phyloP scores from a whole-genome alignment of 345 rosid species.

The Salix caprea region DNA sequence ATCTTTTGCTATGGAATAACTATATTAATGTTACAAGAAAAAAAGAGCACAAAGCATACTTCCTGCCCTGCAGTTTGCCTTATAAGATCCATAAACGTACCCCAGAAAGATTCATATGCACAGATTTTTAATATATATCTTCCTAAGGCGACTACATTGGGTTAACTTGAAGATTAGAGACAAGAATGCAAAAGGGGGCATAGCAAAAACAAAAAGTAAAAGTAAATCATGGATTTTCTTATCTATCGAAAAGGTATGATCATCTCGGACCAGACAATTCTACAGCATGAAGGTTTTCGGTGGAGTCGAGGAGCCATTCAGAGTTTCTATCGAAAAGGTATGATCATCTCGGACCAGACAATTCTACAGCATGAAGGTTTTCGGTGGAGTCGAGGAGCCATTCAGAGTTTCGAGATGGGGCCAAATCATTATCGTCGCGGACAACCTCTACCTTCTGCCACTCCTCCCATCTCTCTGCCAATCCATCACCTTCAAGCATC shows the following conservation, averaged over 20 bases:
- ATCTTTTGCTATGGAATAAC: neutral
- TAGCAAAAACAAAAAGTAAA: neutral
- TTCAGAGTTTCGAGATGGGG: constrained; percentile 18
- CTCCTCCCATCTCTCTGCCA: constrained; percentile 31
- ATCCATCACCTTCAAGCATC: constrained; percentile 32
- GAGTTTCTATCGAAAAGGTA: constrained; percentile 17
- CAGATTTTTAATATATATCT: constrained; percentile 1
- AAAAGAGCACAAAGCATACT: neutral
- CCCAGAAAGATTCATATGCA: constrained; percentile 7
- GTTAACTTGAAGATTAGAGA: neutral
- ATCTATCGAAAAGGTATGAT: neutral
- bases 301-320: constrained; percentile 28
- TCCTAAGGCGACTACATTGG: neutral
- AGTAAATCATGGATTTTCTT: neutral
- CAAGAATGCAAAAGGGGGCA: neutral
- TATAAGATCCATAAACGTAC: neutral
- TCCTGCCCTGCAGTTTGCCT: neutral
- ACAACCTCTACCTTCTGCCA: constrained; percentile 32
- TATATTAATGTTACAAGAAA: neutral
- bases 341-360: constrained; percentile 28
- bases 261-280: constrained; percentile 31
- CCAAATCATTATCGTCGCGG: constrained; percentile 18
- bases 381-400: constrained; percentile 31
- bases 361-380: constrained; percentile 28
- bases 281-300: constrained; percentile 29